Percentiles rank a stretch among this genome's conserved stretches.
These are phyloP conservation scores for Fusarium incarnatum DNA, from an alignment of 2,329 filamentous ascomycete species.

Conservation along the genomic window DNA sequence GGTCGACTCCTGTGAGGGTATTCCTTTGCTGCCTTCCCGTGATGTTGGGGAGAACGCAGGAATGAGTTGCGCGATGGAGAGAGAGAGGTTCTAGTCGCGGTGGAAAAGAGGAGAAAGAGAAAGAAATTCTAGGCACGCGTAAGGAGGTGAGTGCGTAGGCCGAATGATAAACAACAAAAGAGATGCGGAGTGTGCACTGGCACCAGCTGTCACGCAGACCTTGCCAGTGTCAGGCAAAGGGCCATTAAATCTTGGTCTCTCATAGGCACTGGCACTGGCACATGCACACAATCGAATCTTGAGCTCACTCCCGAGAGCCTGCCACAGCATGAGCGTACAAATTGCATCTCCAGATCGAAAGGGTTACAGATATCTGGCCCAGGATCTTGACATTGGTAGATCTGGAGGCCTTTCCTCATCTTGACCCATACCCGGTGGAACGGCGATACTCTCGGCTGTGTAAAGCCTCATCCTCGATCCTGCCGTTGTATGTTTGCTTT, in stretches of 20 bases:
- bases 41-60: constrained; percentile 13
- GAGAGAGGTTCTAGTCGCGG: constrained; percentile 7
- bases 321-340: constrained; percentile 38
- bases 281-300: neutral
- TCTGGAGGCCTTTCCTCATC: neutral
- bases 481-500: constrained; percentile 5
- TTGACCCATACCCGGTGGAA: constrained; percentile 7
- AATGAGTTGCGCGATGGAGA: constrained; percentile 6
- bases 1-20: neutral
- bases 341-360: constrained; percentile 25
- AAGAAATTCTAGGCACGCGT: constrained; percentile 7
- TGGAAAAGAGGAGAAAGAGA: constrained; percentile 7
- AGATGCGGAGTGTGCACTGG: constrained; percentile 30
- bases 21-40: constrained; percentile 10
- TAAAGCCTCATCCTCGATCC: constrained; percentile 9
- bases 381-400: neutral
- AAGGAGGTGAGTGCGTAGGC: constrained; percentile 8
- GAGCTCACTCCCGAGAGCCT: constrained; percentile 21
- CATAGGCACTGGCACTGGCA: constrained; percentile 11
- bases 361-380: constrained; percentile 18
- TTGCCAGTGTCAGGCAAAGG: constrained; percentile 26
- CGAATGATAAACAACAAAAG: constrained; percentile 19
- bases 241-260: constrained; percentile 21
- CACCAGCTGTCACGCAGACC: constrained; percentile 38
- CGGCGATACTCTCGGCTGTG: constrained; percentile 11